phyloP scores from a whole-genome alignment of 139 green algal species.

The Pseudopediastrum boryanum region DNA sequence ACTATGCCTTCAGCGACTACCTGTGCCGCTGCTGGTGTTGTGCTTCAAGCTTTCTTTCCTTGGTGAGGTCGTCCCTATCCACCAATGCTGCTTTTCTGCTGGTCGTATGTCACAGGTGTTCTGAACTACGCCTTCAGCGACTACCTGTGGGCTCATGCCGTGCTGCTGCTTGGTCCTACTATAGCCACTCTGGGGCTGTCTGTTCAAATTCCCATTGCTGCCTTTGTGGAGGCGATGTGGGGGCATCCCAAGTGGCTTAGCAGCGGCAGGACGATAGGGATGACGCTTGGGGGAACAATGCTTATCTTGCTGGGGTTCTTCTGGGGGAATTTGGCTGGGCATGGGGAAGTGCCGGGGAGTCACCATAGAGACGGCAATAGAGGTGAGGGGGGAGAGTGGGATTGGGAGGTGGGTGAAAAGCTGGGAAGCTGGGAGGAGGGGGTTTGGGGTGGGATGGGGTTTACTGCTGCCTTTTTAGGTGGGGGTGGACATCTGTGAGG shows the following conservation, averaged over 20 bases:
- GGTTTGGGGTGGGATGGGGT: too few species aligned
- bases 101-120: too few species aligned
- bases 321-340: constrained; percentile 48
- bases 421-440: too few species aligned
- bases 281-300: constrained; percentile 63
- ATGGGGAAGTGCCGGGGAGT: constrained; percentile 1
- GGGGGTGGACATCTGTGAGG: too few species aligned
- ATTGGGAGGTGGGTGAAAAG: too few species aligned
- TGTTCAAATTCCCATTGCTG: constrained; percentile 84
- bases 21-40: too few species aligned
- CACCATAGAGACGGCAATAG: constrained; percentile 6
- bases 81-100: too few species aligned
- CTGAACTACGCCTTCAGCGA: constrained; percentile 96
- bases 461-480: too few species aligned
- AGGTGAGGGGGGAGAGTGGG: too few species aligned
- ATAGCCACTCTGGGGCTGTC: constrained; percentile 87
- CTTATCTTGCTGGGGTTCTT: constrained; percentile 81
- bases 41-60: too few species aligned
- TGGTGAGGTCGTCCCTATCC: too few species aligned
- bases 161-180: constrained; percentile 91
- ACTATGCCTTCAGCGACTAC: too few species aligned
- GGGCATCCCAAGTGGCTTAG: constrained; percentile 56
- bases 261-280: constrained; percentile 24
- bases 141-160: constrained; percentile 94
- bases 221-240: constrained; percentile 50